These are phyloP conservation scores for Ogataea salicorniae DNA, from an alignment of 805 yeast genomes.

Conservation along the genomic window DNA sequence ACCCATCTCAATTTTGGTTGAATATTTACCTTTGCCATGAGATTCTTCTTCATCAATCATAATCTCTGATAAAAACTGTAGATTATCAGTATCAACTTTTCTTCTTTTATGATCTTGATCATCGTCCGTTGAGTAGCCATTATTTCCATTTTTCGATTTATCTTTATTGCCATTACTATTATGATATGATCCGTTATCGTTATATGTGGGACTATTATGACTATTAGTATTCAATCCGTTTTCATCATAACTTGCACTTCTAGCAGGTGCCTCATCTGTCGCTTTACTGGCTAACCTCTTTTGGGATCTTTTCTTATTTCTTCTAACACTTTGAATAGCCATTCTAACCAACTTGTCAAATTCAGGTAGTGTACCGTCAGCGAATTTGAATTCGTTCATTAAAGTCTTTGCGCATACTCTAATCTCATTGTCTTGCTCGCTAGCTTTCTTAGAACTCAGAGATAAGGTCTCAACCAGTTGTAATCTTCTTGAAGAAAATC, in stretches of 20 bases:
- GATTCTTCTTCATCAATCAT: conserved; percentile 27
- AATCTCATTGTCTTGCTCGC: conserved; percentile 86
- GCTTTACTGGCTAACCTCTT: conserved; percentile 31
- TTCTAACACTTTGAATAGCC: conserved; percentile 86
- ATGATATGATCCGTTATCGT: background rate
- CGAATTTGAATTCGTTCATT: conserved; percentile 72
- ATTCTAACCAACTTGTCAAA: conserved; percentile 89
- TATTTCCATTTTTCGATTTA: background rate
- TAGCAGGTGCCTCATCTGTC: conserved; percentile 4
- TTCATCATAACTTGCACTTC: background rate
- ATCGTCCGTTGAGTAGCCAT: background rate
- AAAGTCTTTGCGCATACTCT: conserved; percentile 70
- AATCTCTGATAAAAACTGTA: conserved; percentile 23
- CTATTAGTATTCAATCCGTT: background rate
- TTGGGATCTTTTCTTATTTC: conserved; percentile 72
- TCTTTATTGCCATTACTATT: background rate
- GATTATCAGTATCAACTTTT: conserved; percentile 16
- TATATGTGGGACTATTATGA: background rate
- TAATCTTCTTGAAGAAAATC: conserved; percentile 82
- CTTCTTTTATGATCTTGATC: conserved; percentile 1
- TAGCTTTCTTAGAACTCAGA: conserved; percentile 65
- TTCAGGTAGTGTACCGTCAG: conserved; percentile 53
- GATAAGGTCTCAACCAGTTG: conserved; percentile 78
- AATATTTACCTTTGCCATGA: conserved; percentile 17
- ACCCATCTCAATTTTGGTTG: conserved; percentile 11